Conservation (phyloP, 768 basidiomycete genomes). For the Podaxis sp. region DNA sequence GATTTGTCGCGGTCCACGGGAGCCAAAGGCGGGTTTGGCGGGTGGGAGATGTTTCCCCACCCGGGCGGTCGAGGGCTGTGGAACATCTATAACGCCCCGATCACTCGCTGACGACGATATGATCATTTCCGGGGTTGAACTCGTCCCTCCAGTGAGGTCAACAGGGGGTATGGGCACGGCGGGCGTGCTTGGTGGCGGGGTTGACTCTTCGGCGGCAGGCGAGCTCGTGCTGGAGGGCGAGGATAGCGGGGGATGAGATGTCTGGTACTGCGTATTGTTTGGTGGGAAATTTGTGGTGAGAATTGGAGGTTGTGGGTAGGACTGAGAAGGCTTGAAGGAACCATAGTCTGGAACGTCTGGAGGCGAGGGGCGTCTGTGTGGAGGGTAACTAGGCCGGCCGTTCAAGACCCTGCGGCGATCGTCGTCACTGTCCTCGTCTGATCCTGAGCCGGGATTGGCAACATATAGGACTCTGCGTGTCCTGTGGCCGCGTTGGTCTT, state of each 20-base stretch:
- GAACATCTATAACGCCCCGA: constrained; percentile 9
- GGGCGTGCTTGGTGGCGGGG: constrained; percentile 72
- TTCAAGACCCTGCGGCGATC: constrained; percentile 17
- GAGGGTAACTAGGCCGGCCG: constrained; percentile 10
- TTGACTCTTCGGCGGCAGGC: constrained; percentile 56
- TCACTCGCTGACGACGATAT: constrained; percentile 11
- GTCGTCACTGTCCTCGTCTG: constrained; percentile 30
- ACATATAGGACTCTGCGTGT: constrained; percentile 49
- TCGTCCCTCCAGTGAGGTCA: constrained; percentile 5
- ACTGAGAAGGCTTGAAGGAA: constrained; percentile 16
- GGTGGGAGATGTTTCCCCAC: constrained; percentile 32
- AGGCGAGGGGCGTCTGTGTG: constrained; percentile 16
- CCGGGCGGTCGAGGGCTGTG: constrained; percentile 23
- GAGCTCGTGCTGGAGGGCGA: constrained; percentile 73
- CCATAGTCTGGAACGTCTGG: constrained; percentile 15
- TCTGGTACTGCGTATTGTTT: constrained; percentile 27
- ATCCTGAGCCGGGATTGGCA: constrained; percentile 56
- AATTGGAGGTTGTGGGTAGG: constrained; percentile 23
- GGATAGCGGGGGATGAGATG: constrained; percentile 56
- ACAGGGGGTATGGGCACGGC: constrained; percentile 38
- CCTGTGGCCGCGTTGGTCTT: constrained; percentile 40
- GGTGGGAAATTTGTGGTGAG: constrained; percentile 26
- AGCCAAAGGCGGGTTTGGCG: constrained; percentile 32
- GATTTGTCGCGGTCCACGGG: constrained; percentile 21
- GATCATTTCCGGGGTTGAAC: constrained; percentile 5